Conservation (phyloP, 2,329 filamentous ascomycete genomes). For the Nemania bipapillata region DNA sequence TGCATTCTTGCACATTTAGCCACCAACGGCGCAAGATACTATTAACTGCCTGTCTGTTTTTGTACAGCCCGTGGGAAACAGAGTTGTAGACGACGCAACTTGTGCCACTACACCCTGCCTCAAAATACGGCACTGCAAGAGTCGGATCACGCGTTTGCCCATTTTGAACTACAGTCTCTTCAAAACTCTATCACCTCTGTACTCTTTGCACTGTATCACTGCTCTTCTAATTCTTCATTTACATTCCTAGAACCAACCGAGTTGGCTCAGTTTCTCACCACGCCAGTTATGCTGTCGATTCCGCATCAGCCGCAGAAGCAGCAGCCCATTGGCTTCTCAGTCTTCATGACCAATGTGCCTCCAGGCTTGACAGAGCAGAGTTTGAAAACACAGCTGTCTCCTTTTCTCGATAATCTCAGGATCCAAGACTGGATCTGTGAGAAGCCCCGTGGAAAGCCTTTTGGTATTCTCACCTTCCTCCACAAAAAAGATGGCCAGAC, state of each 20-base stretch:
- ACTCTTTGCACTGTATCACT: neutral
- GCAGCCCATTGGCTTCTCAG: constrained; percentile 55
- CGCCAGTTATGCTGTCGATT: constrained; percentile 34
- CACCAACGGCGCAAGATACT: neutral
- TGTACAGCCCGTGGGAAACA: neutral
- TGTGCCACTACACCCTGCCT: neutral
- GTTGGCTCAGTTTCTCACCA: neutral
- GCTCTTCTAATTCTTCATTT: neutral
- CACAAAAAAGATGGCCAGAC: constrained; percentile 52
- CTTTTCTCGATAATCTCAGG: constrained; percentile 54
- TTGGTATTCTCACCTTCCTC: constrained; percentile 60
- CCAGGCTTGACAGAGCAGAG: constrained; percentile 53
- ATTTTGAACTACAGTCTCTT: neutral
- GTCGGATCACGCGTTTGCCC: neutral
- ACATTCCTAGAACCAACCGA: neutral
- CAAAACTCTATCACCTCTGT: neutral
- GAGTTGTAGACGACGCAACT: neutral
- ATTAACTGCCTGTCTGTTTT: neutral
- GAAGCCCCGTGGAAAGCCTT: constrained; percentile 53
- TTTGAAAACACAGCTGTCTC: constrained; percentile 55
- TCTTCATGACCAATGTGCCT: constrained; percentile 59
- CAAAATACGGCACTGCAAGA: neutral
- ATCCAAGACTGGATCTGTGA: constrained; percentile 59
- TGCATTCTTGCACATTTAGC: neutral
- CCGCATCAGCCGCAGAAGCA: neutral